Base-by-base conservation (phyloP, 345 rosid genomes). In the Camelina laxa region DNA sequence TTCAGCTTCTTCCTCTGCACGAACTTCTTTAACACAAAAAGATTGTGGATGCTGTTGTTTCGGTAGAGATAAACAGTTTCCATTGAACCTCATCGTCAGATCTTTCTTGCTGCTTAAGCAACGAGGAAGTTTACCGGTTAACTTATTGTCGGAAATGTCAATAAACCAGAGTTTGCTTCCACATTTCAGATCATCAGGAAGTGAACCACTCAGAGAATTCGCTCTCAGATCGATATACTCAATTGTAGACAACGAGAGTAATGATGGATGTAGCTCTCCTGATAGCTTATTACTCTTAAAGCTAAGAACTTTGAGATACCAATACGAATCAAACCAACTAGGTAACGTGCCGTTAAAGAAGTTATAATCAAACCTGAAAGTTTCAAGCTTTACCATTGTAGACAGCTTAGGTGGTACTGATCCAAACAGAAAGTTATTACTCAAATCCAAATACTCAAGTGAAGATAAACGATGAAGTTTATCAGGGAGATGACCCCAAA, bases 401-500 rank as follows among this genome's bases (percentile, higher is more conserved):
- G 91, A 83, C 60, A 90, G 72, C 82, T 87, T 83, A 0, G 92
- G 88, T 47, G 96, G 96, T 33, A 90, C 76, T 4, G 87, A 79
- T 51, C 92, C 92, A 61, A 77, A 88, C 56, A 90, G 82, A 75
- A 84, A 82, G 77, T 90, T 90, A 35, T 87, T 76, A 39, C 91
- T 85, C 75, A 90, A 84, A 70, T 90, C 92, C 80, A 90, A 75
- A 54, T 77, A 76, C 58, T 88, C 89, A n/a, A 90, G 88, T n/a
- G 86, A 78, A 63, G 75, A 72, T 62, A 90, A 65, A 57, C 96
- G 38, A 72, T 85, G 91, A 57, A 90, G 87, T 63, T 90, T 90
- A 80, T 84, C 90, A 11, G 91, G 91, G 38, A 88, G 85, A 21
- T 87, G 81, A 36, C 96, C 96, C 96, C 96, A 90, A 45, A 90